Conservation (phyloP, 164 flowering plant genomes). For the Macadamia tetraphylla region DNA sequence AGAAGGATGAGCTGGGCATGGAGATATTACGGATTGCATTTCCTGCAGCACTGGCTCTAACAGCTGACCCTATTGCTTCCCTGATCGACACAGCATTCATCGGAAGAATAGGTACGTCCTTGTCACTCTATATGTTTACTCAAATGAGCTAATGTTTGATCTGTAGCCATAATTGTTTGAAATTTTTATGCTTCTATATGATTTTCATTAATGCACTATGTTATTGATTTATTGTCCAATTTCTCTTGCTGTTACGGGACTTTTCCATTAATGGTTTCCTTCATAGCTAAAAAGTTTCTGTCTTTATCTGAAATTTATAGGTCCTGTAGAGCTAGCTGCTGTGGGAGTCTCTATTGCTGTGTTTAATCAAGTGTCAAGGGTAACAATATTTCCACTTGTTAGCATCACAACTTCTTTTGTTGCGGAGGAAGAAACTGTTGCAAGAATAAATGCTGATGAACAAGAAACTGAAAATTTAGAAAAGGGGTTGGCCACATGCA, state of each 20-base stretch:
- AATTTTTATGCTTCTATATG: too few species aligned
- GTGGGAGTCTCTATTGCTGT: slow-evolving; percentile 60
- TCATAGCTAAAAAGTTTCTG: not conserved
- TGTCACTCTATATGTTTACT: not conserved
- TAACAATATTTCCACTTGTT: slow-evolving; percentile 60
- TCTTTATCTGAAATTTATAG: slow-evolving; percentile 20
- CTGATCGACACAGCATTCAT: slow-evolving; percentile 82
- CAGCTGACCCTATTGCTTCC: slow-evolving; percentile 89
- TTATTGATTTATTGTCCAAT: too few species aligned
- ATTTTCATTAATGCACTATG: too few species aligned
- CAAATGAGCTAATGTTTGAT: too few species aligned
- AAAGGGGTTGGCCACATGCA: slow-evolving; percentile 10
- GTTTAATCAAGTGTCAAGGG: slow-evolving; percentile 51
- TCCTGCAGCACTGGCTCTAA: slow-evolving; percentile 79
- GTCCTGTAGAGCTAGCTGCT: slow-evolving; percentile 67
- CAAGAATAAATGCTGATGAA: slow-evolving; percentile 9
- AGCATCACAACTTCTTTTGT: slow-evolving; percentile 62
- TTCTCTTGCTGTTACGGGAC: too few species aligned
- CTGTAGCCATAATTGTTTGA: too few species aligned
- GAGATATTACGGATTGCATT: slow-evolving; percentile 71
- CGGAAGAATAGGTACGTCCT: slow-evolving; percentile 60
- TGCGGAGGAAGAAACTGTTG: slow-evolving; percentile 48
- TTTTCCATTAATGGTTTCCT: too few species aligned
- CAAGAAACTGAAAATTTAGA: slow-evolving; percentile 17
- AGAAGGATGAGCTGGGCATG: slow-evolving; percentile 57